phyloP scores from a whole-genome alignment of 2,329 filamentous ascomycete species.

The Pseudocercospora vitis region DNA sequence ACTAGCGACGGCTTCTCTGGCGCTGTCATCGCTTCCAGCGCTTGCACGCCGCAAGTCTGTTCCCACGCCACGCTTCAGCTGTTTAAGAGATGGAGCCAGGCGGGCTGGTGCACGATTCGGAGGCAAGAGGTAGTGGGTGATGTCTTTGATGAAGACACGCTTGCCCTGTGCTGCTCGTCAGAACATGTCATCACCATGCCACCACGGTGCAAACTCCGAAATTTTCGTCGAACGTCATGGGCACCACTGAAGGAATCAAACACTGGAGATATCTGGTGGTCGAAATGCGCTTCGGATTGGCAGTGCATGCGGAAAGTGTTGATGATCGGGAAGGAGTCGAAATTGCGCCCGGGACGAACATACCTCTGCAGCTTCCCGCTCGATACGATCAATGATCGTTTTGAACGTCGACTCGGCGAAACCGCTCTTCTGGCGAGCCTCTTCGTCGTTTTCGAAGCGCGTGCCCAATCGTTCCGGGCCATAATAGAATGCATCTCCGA shows the following conservation, averaged over 20 bases:
- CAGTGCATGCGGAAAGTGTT: neutral
- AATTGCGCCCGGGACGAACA: slow-evolving; percentile 17
- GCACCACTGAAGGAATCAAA: too few species aligned
- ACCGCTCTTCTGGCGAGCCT: slow-evolving; percentile 57
- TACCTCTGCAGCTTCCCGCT: slow-evolving; percentile 72
- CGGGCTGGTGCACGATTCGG: slow-evolving; percentile 66
- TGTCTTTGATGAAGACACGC: slow-evolving; percentile 97
- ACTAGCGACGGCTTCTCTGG: slow-evolving; percentile 17
- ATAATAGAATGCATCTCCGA: slow-evolving; percentile 95
- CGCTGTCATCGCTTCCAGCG: slow-evolving; percentile 35
- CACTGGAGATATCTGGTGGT: too few species aligned
- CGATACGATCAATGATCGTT: slow-evolving; percentile 74
- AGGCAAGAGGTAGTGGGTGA: slow-evolving; percentile 86
- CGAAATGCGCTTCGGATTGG: neutral
- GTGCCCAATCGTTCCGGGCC: slow-evolving; percentile 82
- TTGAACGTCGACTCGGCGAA: slow-evolving; percentile 70
- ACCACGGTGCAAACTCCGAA: slow-evolving; percentile 5
- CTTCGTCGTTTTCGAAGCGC: slow-evolving; percentile 72
- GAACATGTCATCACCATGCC: slow-evolving; percentile 9
- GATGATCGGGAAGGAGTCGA: neutral
- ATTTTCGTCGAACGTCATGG: neutral
- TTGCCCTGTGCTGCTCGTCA: slow-evolving; percentile 63
- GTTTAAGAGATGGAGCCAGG: slow-evolving; percentile 73
- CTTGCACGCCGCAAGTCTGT: slow-evolving; percentile 41
- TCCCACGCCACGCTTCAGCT: slow-evolving; percentile 59